Percentiles rank a stretch among this genome's conserved stretches.
Evolutionary conservation across 306 rosid species (phyloP).

Genomic region (Cucumis hystrix): DNA sequence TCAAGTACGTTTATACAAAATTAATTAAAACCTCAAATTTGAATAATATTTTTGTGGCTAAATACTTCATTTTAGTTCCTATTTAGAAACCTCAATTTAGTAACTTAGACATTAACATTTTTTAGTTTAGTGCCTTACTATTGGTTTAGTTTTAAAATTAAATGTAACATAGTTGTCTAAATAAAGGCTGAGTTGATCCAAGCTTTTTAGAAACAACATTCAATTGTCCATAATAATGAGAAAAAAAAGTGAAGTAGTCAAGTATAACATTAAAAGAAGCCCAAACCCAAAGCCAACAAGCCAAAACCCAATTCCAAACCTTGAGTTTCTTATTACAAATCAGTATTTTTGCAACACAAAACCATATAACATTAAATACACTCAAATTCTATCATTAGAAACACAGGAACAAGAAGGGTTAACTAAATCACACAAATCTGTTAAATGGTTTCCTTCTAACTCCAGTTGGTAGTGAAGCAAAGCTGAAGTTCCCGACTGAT

Average conservation of each 20-base stretch:
- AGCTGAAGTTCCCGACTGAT: constrained; percentile 54
- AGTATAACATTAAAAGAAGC: neutral
- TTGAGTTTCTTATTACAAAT: constrained; percentile 1
- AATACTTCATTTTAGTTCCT: too few species aligned
- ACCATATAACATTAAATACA: constrained; percentile 1
- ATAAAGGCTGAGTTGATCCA: neutral
- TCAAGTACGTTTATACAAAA: too few species aligned
- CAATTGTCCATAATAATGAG: neutral
- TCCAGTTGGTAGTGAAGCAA: constrained; percentile 67
- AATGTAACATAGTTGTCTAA: too few species aligned
- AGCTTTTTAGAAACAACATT: neutral
- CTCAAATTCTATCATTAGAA: neutral
- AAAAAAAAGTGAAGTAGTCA: neutral
- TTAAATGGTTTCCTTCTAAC: constrained; percentile 88
- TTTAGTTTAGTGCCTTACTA: too few species aligned
- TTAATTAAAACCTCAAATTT: too few species aligned
- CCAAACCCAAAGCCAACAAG: neutral
- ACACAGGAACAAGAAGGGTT: neutral
- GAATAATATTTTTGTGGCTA: too few species aligned
- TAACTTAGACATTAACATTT: too few species aligned
- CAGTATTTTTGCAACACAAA: constrained; percentile 8
- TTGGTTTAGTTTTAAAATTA: too few species aligned
- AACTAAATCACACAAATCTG: constrained; percentile 81
- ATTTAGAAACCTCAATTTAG: too few species aligned
- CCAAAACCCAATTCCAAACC: neutral